phyloP scores from a whole-genome alignment of 257 asterid species.

The Rubia yunnanensis region DNA sequence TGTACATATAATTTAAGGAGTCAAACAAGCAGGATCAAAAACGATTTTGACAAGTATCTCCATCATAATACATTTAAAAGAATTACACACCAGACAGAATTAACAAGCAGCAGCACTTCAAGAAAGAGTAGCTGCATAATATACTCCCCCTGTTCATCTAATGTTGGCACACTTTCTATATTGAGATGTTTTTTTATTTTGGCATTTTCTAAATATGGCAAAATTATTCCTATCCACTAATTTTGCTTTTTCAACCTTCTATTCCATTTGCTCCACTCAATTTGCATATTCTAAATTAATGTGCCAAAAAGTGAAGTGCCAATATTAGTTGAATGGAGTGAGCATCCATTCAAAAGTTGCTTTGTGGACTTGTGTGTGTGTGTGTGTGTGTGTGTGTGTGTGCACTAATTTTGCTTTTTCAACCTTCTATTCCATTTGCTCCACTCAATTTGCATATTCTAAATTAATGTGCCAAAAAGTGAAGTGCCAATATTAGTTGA shows the following conservation, averaged over 20 bases:
- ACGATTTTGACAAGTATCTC: neutral
- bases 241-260: no score
- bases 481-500: neutral
- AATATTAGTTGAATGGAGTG: no score
- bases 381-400: no score
- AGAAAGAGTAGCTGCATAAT: neutral
- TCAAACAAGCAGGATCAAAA: neutral
- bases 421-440: neutral
- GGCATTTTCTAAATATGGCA: no score
- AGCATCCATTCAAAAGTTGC: neutral
- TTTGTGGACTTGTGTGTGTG: no score
- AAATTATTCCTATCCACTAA: no score
- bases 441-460: neutral
- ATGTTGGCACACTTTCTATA: no score
- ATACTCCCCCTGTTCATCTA: no score
- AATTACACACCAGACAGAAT: neutral
- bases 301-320: neutral
- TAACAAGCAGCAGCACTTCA: neutral
- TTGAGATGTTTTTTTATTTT: no score
- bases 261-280: neutral
- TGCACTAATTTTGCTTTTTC: no score
- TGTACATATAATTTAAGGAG: neutral
- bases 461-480: neutral
- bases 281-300: neutral
- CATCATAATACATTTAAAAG: neutral